Conservation (phyloP, 805 yeast genomes). For the Lachancea meyersii region DNA sequence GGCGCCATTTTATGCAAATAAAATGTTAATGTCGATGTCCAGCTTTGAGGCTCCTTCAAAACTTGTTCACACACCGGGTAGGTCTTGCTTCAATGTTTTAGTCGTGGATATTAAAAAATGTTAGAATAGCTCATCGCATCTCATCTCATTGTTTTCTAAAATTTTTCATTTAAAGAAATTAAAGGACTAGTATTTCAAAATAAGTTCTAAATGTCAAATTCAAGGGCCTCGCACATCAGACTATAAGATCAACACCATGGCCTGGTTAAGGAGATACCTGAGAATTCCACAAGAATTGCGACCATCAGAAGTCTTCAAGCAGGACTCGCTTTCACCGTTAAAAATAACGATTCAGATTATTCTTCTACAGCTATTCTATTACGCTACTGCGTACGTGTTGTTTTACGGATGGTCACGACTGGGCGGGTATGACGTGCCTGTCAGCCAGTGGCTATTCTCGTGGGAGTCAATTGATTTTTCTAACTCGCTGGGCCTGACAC, state of each 20-base stretch:
- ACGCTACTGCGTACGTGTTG: constrained; percentile 59
- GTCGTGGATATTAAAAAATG: neutral
- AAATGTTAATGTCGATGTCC: neutral
- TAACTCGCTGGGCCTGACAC: constrained; percentile 73
- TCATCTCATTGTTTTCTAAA: constrained; percentile 18
- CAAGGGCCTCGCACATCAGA: no score
- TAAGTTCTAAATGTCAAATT: neutral
- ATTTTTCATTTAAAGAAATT: constrained; percentile 1
- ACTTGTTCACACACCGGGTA: no score
- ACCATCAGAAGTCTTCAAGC: constrained; percentile 29
- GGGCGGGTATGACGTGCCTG: constrained; percentile 61
- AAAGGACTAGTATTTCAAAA: neutral
- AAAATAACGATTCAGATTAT: constrained; percentile 66
- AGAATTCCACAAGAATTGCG: constrained; percentile 27
- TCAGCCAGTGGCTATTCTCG: constrained; percentile 64
- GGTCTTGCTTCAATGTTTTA: no score
- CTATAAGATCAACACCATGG: constrained; percentile 11
- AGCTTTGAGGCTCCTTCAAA: neutral
- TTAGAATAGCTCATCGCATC: constrained; percentile 4
- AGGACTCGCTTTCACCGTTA: constrained; percentile 49
- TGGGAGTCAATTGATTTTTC: constrained; percentile 71
- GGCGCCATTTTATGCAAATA: constrained; percentile 2
- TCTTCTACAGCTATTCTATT: constrained; percentile 71
- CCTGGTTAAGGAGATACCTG: constrained; percentile 26
- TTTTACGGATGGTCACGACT: constrained; percentile 61